Base-by-base conservation (phyloP, 192 early-diverging fungal species). In the Podila minutissima region DNA sequence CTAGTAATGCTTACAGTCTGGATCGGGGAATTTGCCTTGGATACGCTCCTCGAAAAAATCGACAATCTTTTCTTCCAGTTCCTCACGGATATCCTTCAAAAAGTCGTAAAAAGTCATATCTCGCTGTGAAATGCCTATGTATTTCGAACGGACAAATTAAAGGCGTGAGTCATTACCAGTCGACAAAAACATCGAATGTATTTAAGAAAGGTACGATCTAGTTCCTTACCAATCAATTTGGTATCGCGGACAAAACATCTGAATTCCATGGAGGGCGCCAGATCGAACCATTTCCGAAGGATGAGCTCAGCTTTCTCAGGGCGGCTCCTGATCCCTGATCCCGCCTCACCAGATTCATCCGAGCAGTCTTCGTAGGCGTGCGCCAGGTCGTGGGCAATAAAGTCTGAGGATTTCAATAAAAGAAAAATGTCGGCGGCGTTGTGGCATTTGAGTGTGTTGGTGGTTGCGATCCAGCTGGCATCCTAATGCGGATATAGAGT, bases 231-330 rank as follows among this genome's bases (percentile, higher is more conserved):
- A 59, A 96, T 66, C 3, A 99, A 65, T 35, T 87, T 68, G 11
- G 85, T 72, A 32, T 92, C 76, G 61, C 85, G 85, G 33, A 99
- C 95, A 92, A 99, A 99, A 71, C 96, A 96, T 26, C 98, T 84
- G 82, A 98, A 99, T 83, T 98, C 95, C 93, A 97, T 93, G 0
- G 97, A 95, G 3, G 97, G 95, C 24, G 90, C 69, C 26, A 98
- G 74, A 65, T 97, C 93, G 72, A 92, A 91, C 97, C 97, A 99
- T 74, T 98, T 92, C 33, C 96, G 83, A 24, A 99, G 86, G 28
- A 97, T 91, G 37, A 99, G 88, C 24, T 94, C 85, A 58, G 88
- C 88, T 0, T 29, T 65, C 62, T 87, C 78, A 24, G 75, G 88
- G 67, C 83, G 82, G 46, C n/a, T 66, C 57, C 22, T 82, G 49